These are phyloP conservation scores for Neurospora sp. DNA, from an alignment of 2,329 filamentous ascomycete species.

Conservation along the genomic window DNA sequence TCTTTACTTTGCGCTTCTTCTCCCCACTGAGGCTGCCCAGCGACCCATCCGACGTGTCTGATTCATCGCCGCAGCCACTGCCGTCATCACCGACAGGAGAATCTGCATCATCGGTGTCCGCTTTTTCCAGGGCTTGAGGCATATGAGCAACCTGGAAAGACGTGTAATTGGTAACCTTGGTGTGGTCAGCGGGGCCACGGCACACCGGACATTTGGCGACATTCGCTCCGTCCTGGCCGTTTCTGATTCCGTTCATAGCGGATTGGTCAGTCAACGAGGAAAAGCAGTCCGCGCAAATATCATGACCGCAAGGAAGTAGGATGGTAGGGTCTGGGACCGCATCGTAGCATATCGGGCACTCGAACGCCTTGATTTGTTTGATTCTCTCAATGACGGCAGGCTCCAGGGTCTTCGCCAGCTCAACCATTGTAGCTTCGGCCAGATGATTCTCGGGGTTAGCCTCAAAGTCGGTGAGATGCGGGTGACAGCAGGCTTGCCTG, in stretches of 20 bases:
- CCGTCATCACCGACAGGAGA: slow-evolving; percentile 9
- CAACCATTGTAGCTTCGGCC: slow-evolving; percentile 29
- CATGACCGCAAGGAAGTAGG: slow-evolving; percentile 75
- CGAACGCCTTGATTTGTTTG: slow-evolving; percentile 48
- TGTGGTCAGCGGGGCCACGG: slow-evolving; percentile 53
- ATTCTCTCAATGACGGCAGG: slow-evolving; percentile 56
- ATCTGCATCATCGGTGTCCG: slow-evolving; percentile 11
- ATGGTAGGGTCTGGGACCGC: slow-evolving; percentile 64
- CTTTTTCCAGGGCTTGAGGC: slow-evolving; percentile 35
- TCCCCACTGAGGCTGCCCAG: slow-evolving; percentile 37
- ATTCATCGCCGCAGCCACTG: slow-evolving; percentile 12
- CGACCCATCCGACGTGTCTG: slow-evolving; percentile 20
- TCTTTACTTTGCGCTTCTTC: slow-evolving; percentile 35
- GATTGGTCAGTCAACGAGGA: slow-evolving; percentile 55
- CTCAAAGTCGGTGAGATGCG: slow-evolving; percentile 49
- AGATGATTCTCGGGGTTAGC: slow-evolving; percentile 34
- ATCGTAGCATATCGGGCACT: slow-evolving; percentile 79
- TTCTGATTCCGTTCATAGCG: slow-evolving; percentile 40
- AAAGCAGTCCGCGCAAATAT: slow-evolving; percentile 69
- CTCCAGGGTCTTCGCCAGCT: slow-evolving; percentile 45
- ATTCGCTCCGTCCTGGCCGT: slow-evolving; percentile 45
- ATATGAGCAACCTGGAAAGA: slow-evolving; percentile 66
- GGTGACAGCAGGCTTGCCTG: slow-evolving; percentile 74
- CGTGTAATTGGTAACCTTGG: slow-evolving; percentile 62
- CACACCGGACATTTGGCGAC: slow-evolving; percentile 65